These are phyloP conservation scores for Phycomyces blakesleeanus DNA, from an alignment of 192 early-diverging fungal genomes.

Conservation along the genomic window DNA sequence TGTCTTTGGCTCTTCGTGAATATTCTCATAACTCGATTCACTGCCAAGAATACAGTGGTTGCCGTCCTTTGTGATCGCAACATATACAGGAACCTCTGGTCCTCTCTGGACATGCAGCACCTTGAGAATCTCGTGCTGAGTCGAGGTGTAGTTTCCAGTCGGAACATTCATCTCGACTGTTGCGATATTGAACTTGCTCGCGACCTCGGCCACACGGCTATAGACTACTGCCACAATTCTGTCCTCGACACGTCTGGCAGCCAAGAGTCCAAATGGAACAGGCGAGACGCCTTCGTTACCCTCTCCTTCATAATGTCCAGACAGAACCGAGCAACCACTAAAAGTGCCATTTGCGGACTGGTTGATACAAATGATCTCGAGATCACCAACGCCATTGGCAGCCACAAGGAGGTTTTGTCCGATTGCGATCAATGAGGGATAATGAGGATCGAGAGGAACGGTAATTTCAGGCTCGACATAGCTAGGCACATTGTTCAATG, in stretches of 20 bases:
- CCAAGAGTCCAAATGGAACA: slow-evolving; percentile 33
- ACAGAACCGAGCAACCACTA: neutral
- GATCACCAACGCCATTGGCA: slow-evolving; percentile 33
- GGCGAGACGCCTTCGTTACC: slow-evolving; percentile 26
- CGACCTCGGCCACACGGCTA: slow-evolving; percentile 4
- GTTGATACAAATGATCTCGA: slow-evolving; percentile 24
- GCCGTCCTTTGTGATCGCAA: slow-evolving; percentile 36
- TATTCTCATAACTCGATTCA: slow-evolving; percentile 25
- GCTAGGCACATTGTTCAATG: slow-evolving; percentile 19
- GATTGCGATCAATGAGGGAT: slow-evolving; percentile 32
- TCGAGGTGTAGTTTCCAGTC: neutral
- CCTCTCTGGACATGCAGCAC: slow-evolving; percentile 43
- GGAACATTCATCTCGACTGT: slow-evolving; percentile 14
- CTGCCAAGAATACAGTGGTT: slow-evolving; percentile 44
- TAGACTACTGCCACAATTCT: slow-evolving; percentile 23
- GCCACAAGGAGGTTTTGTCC: slow-evolving; percentile 21
- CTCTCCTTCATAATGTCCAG: slow-evolving; percentile 18
- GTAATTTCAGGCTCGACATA: slow-evolving; percentile 21
- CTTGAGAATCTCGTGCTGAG: neutral
- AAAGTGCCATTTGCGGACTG: neutral
- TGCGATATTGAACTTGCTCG: slow-evolving; percentile 20
- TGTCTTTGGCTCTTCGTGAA: slow-evolving; percentile 18
- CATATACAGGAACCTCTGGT: slow-evolving; percentile 51
- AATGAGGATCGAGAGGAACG: slow-evolving; percentile 14
- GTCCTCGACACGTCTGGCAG: slow-evolving; percentile 24